A percentile compares a stretch with the other conserved stretches of the same genome.
phyloP scores from a whole-genome alignment of 2,329 filamentous ascomycete species.

The Clarireedia monteithiana region DNA sequence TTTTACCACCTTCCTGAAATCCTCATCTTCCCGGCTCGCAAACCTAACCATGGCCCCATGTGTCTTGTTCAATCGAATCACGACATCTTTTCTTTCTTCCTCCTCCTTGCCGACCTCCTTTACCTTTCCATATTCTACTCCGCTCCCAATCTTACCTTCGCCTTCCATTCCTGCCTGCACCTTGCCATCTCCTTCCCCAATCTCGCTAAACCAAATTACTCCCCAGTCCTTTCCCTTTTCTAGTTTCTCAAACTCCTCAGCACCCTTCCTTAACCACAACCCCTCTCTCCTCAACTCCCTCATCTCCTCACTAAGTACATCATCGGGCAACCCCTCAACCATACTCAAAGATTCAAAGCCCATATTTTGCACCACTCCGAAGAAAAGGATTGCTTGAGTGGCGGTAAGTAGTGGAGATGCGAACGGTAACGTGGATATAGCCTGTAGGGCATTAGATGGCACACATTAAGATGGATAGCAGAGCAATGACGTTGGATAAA shows the following conservation, averaged over 20 bases:
- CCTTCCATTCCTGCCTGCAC: not conserved
- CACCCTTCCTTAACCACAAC: not conserved
- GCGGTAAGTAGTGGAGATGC: not conserved
- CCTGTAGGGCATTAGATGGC: not conserved
- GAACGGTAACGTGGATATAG: not conserved
- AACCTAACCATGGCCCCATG: not conserved
- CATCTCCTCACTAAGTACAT: not conserved
- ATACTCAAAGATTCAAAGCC: not conserved
- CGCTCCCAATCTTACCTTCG: not conserved
- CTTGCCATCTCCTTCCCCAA: not conserved
- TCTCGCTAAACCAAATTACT: not conserved
- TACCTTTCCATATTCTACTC: not conserved
- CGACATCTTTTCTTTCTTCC: not conserved
- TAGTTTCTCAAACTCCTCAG: not conserved
- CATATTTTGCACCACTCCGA: slow-evolving; percentile 2
- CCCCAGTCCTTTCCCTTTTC: not conserved
- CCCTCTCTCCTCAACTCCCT: not conserved
- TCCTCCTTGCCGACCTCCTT: not conserved
- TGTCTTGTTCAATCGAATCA: not conserved
- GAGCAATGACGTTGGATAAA: not conserved
- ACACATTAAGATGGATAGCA: not conserved
- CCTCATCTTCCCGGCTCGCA: not conserved
- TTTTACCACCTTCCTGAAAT: not conserved
- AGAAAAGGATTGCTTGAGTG: slow-evolving; percentile 1
- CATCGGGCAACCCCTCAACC: not conserved